phyloP scores from a whole-genome alignment of 1,139 yeast genomes.

The Yamadazyma membranifaciens region DNA sequence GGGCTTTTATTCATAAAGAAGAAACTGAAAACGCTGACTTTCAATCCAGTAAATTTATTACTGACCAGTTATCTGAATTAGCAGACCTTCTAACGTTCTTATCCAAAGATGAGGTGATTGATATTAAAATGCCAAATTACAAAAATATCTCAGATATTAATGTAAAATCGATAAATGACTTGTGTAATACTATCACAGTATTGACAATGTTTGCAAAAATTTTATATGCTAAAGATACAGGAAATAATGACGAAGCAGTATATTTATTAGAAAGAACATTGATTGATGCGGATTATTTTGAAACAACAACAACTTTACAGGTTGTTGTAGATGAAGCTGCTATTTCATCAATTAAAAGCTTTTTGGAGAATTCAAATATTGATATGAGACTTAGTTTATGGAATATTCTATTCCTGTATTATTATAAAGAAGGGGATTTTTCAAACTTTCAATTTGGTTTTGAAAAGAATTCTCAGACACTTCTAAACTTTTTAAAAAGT shows the following conservation, averaged over 20 bases:
- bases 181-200: slow-evolving; percentile 66
- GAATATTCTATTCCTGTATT: slow-evolving; percentile 68
- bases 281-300: slow-evolving; percentile 15
- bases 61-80: slow-evolving; percentile 19
- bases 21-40: slow-evolving; percentile 31
- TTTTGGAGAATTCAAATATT: slow-evolving; percentile 61
- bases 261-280: slow-evolving; percentile 55
- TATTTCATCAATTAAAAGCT: slow-evolving; percentile 50
- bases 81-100: slow-evolving; percentile 18
- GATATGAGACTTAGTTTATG: slow-evolving; percentile 72
- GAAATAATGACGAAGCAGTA: slow-evolving; percentile 47
- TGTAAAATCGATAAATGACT: slow-evolving; percentile 50
- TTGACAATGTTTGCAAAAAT: slow-evolving; percentile 64
- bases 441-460: slow-evolving; percentile 53
- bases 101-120: slow-evolving; percentile 9
- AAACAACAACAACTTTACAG: background rate
- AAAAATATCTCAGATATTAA: slow-evolving; percentile 61
- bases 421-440: slow-evolving; percentile 40
- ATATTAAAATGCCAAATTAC: slow-evolving; percentile 43
- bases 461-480: slow-evolving; percentile 38
- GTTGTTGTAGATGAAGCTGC: slow-evolving; percentile 21
- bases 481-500: slow-evolving; percentile 23
- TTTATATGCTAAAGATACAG: slow-evolving; percentile 38
- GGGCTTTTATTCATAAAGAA: slow-evolving; percentile 35
- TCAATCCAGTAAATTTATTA: slow-evolving; percentile 29